These are phyloP conservation scores for Paecilomyces fulvus DNA, from an alignment of 2,329 filamentous ascomycete genomes.

Conservation along the genomic window DNA sequence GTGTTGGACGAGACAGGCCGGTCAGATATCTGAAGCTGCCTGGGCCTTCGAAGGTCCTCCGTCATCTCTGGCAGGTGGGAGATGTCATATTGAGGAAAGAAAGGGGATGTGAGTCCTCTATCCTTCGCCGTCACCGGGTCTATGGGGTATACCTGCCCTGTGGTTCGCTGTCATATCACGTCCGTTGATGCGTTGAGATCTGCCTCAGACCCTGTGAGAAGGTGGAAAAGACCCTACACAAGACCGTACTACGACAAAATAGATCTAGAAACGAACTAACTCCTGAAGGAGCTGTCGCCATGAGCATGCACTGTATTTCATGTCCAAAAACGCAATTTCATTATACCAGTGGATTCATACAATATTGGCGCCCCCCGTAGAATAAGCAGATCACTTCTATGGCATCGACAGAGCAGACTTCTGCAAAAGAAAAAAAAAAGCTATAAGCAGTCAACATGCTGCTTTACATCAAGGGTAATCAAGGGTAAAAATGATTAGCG, in stretches of 20 bases:
- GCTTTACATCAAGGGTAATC: no score
- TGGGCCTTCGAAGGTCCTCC: background rate
- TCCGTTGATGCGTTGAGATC: background rate
- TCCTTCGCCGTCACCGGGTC: background rate
- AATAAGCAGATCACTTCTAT: no score
- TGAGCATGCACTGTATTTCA: background rate
- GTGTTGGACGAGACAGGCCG: background rate
- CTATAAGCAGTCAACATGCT: no score
- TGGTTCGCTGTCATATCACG: no score
- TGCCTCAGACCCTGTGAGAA: background rate
- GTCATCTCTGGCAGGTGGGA: background rate
- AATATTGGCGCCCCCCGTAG: no score
- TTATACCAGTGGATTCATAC: no score
- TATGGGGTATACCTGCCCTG: background rate
- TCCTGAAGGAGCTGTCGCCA: background rate
- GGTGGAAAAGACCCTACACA: background rate
- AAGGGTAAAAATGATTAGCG: slow-evolving; percentile 1
- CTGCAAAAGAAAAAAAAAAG: no score
- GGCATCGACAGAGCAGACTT: no score
- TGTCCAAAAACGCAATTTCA: no score
- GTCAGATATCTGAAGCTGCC: background rate
- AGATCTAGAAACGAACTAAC: background rate
- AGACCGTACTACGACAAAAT: background rate
- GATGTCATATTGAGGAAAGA: background rate
- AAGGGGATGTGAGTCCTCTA: background rate